phyloP scores from a whole-genome alignment of 2,329 filamentous ascomycete species.

The Epichloe coenophiala region DNA sequence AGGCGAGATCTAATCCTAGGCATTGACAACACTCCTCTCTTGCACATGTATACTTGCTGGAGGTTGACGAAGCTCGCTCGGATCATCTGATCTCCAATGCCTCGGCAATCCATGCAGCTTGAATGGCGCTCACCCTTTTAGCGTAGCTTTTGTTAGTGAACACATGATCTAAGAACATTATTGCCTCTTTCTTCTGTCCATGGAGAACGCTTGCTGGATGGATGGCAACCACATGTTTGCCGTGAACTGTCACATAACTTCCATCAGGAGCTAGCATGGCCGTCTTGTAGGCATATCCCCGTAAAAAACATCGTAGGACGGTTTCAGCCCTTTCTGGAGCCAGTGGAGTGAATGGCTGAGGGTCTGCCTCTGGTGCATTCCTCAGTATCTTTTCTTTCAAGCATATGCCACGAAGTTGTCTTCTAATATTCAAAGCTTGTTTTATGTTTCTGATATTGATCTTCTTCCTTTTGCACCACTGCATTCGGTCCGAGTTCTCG shows the following conservation, averaged over 20 bases:
- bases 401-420: constrained; percentile 45
- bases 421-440: constrained; percentile 47
- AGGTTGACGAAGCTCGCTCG: neutral
- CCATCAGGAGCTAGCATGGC: constrained; percentile 46
- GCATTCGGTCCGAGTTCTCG: constrained; percentile 38
- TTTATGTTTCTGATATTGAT: constrained; percentile 48
- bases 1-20: neutral
- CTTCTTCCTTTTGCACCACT: constrained; percentile 45
- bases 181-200: constrained; percentile 49
- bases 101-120: constrained; percentile 45
- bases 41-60: neutral
- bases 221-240: constrained; percentile 46
- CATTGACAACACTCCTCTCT: neutral
- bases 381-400: constrained; percentile 35
- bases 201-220: constrained; percentile 51
- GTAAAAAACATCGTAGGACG: constrained; percentile 48
- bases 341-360: constrained; percentile 41
- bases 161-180: constrained; percentile 56
- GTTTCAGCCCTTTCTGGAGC: constrained; percentile 39
- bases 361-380: constrained; percentile 33
- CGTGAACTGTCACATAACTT: constrained; percentile 45
- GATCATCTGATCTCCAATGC: constrained; percentile 21
- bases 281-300: constrained; percentile 46
- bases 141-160: constrained; percentile 54
- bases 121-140: constrained; percentile 52